These are phyloP conservation scores for Amyloporia xantha DNA, from an alignment of 768 basidiomycete genomes.

Conservation along the genomic window DNA sequence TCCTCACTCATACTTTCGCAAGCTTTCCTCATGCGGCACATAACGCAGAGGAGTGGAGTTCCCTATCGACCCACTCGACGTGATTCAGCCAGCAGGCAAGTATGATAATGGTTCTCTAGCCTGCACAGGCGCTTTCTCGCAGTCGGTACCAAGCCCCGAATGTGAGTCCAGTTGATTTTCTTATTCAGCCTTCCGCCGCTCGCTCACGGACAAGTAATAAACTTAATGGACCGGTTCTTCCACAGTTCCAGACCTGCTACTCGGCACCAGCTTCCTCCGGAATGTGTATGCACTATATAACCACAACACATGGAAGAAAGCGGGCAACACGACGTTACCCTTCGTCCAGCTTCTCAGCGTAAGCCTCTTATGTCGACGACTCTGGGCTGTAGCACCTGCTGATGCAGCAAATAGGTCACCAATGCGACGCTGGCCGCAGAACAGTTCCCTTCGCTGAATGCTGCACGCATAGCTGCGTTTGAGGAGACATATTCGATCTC, in stretches of 20 bases:
- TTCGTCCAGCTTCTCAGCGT: conserved; percentile 6
- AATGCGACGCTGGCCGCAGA: neutral
- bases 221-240: neutral
- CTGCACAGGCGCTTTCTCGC: conserved; percentile 3
- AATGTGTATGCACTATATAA: conserved; percentile 17
- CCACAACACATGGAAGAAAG: neutral
- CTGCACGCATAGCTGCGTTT: neutral
- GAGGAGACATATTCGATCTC: neutral
- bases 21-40: neutral
- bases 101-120: neutral
- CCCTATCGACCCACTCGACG: conserved; percentile 5
- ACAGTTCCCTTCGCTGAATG: neutral
- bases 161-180: neutral
- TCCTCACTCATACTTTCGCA: neutral
- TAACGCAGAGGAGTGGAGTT: conserved; percentile 1
- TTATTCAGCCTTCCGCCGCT: neutral
- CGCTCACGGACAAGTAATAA: too few species aligned
- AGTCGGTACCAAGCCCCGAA: neutral
- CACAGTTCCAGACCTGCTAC: conserved; percentile 9
- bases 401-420: neutral
- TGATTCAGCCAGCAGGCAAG: neutral
- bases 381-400: neutral
- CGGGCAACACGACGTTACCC: neutral
- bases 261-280: conserved; percentile 17
- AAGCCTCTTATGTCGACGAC: neutral